phyloP scores from a whole-genome alignment of 2,329 filamentous ascomycete species.

The Epichloe glyceriae region DNA sequence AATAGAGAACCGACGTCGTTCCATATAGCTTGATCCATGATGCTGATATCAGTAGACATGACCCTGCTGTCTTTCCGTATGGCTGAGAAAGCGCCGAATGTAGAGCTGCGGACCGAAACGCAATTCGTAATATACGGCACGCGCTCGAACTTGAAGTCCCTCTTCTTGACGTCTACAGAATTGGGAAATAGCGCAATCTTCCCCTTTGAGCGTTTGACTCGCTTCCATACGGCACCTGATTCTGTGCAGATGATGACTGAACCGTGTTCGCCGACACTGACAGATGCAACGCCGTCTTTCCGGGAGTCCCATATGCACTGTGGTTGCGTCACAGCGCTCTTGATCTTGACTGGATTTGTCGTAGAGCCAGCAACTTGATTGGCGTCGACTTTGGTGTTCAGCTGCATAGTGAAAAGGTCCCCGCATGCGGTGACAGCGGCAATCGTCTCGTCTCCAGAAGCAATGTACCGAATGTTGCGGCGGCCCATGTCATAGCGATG shows the following conservation, averaged over 20 bases:
- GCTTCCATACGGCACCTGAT: constrained; percentile 85
- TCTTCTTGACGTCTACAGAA: constrained; percentile 47
- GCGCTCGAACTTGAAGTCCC: constrained; percentile 91
- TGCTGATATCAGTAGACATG: constrained; percentile 55
- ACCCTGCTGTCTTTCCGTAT: constrained; percentile 76
- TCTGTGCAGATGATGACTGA: constrained; percentile 90
- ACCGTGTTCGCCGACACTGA: constrained; percentile 81
- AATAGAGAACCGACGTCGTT: constrained; percentile 59
- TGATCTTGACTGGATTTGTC: constrained; percentile 85
- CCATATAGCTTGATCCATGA: constrained; percentile 59
- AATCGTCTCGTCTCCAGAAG: constrained; percentile 80
- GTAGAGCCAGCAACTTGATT: constrained; percentile 56
- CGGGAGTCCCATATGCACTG: constrained; percentile 80
- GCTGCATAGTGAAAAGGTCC: constrained; percentile 74
- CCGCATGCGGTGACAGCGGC: constrained; percentile 75
- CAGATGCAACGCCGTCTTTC: constrained; percentile 76
- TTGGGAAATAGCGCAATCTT: constrained; percentile 47
- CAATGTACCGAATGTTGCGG: constrained; percentile 62
- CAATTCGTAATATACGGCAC: constrained; percentile 81
- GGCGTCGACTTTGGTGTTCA: constrained; percentile 54
- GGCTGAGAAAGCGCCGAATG: constrained; percentile 80
- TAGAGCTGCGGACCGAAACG: constrained; percentile 71
- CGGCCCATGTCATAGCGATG: constrained; percentile 44
- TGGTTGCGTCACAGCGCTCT: constrained; percentile 64
- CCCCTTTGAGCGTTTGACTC: constrained; percentile 68